These are phyloP conservation scores for Penium margaritaceum DNA, from an alignment of 139 green algal genomes.

Conservation along the genomic window DNA sequence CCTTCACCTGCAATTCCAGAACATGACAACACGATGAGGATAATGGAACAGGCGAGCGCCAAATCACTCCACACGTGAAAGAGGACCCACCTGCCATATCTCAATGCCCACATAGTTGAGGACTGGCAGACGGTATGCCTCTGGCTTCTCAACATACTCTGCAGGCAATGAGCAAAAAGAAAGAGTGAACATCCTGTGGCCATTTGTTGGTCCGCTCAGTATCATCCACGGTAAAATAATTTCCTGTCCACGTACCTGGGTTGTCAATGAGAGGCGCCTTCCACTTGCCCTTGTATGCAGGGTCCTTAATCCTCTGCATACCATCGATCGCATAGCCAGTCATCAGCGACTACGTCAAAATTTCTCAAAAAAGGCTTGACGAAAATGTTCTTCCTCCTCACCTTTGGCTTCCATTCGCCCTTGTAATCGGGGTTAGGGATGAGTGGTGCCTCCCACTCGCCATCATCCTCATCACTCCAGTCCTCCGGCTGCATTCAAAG, in stretches of 20 bases:
- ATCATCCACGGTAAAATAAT: not conserved
- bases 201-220: not conserved
- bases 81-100: constrained; percentile 64
- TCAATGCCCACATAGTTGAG: constrained; percentile 74
- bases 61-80: too few species aligned
- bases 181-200: too few species aligned
- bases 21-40: not conserved
- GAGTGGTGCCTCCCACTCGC: constrained; percentile 78
- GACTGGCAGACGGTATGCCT: constrained; percentile 66
- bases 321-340: not conserved
- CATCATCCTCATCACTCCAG: constrained; percentile 91
- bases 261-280: constrained; percentile 73
- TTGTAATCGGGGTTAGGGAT: constrained; percentile 84
- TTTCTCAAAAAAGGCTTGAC: not conserved
- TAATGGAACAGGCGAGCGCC: too few species aligned
- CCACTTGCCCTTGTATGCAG: constrained; percentile 74
- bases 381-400: too few species aligned
- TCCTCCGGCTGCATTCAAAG: constrained; percentile 63
- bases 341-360: not conserved
- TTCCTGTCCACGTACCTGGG: constrained; percentile 44
- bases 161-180: too few species aligned
- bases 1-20: constrained; percentile 58
- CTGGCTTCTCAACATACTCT: constrained; percentile 65
- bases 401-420: constrained; percentile 69
- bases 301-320: constrained; percentile 63